Base-by-base conservation (phyloP, 2,329 filamentous ascomycete genomes). In the Dichotomopilus funicola region DNA sequence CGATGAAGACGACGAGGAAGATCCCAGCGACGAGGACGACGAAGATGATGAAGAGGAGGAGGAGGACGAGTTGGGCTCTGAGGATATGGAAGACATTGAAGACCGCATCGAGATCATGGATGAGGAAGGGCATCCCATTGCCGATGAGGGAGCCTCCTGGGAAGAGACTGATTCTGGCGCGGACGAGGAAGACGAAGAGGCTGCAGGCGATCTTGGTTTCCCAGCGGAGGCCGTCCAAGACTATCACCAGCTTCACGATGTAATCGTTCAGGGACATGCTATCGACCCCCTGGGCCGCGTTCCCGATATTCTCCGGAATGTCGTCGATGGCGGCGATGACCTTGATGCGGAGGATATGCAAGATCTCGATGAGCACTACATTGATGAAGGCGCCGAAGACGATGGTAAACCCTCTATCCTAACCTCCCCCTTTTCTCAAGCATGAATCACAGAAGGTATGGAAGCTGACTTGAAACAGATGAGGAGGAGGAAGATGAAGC, bases 401-500 rank as follows among this genome's bases (percentile, higher is more conserved):
- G 83, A 77, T 56, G 77, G 76, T 78, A 68, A 59, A 89, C 57
- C n/a, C 43, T 19, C 27, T 4, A 41, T 45, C 12, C 9, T 5
- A 10, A 34, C 7, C 27, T 10, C 49, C 45, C 6, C 6, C n/a
- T 54, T 3, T 27, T 27, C 19, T 27, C 19, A 27, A 27, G 19
- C 19, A 27, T 27, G 19, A 27, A 27, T 27, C 19, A 27, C 19
- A 27, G 19, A 27, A 27, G 19, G 3, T 27, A 27, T 27, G 19
- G 19, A 27, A 27, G 19, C 19, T 63, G 68, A 50, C 64, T 50
- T 42, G 71, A 70, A 76, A 75, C 76, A 42, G 79, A 80, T 5
- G 80, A 82, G 4, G 88, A 90, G 47, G 85, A 88, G 13, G 86
- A 88, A 42, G 85, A 86, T 44, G 82, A 86, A 27, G 82, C 83